Evolutionary conservation across 108 stramenopile species (phyloP).

Genomic region (Nitzschia sp.): DNA sequence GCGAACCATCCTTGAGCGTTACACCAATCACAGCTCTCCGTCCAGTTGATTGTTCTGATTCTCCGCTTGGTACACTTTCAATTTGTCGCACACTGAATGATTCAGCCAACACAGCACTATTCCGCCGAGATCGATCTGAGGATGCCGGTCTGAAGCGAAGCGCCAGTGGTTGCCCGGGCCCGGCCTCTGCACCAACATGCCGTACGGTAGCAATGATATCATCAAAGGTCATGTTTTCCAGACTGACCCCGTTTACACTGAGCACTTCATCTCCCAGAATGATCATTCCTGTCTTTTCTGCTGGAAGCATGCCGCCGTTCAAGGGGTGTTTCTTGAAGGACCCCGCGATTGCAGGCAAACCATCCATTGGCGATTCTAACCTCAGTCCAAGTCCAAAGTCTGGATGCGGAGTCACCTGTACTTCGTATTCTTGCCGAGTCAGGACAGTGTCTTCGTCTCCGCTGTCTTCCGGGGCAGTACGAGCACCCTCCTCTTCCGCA

Average conservation of each 20-base stretch:
- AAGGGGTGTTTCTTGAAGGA: slow-evolving; percentile 85
- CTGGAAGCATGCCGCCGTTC: slow-evolving; percentile 78
- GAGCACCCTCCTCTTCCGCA: slow-evolving; percentile 20
- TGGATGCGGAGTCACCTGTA: slow-evolving; percentile 71
- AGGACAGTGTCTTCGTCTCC: slow-evolving; percentile 21
- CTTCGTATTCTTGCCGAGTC: slow-evolving; percentile 56
- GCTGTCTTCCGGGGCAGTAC: slow-evolving; percentile 11
- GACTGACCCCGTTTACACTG: slow-evolving; percentile 66
- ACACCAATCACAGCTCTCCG: neutral
- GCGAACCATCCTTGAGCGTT: neutral
- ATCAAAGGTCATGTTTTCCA: slow-evolving; percentile 74
- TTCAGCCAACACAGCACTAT: slow-evolving; percentile 38
- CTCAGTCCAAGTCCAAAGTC: slow-evolving; percentile 84
- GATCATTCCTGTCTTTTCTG: slow-evolving; percentile 77
- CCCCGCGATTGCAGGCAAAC: slow-evolving; percentile 79
- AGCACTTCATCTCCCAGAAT: slow-evolving; percentile 76
- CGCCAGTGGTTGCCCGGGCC: slow-evolving; percentile 50
- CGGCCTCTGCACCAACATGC: slow-evolving; percentile 61
- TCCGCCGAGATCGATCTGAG: slow-evolving; percentile 29
- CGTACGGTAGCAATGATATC: slow-evolving; percentile 78
- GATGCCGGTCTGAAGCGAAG: slow-evolving; percentile 59
- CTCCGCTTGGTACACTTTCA: slow-evolving; percentile 9
- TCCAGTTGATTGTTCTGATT: slow-evolving; percentile 1
- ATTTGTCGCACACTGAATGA: slow-evolving; percentile 13
- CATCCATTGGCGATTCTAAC: slow-evolving; percentile 71